Conservation (phyloP, 495 filamentous ascomycete genomes). For the Penicillium soppii region DNA sequence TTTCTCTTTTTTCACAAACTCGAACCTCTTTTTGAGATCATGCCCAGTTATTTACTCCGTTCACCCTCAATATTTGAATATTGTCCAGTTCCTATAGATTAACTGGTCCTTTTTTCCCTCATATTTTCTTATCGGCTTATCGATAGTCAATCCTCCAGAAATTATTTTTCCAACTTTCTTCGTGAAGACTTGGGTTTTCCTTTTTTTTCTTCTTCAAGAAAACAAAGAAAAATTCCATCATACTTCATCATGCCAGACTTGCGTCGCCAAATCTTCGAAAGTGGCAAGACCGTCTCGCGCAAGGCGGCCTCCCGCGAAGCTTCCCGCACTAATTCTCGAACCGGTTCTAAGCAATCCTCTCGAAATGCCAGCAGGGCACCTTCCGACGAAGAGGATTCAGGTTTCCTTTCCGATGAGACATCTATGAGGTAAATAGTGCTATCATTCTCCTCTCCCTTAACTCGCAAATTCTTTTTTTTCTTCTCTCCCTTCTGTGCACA, state of each 20-base stretch:
- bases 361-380: conserved; percentile 54
- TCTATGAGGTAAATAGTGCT: conserved; percentile 63
- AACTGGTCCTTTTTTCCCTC: conserved; percentile 6
- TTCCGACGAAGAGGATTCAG: conserved; percentile 78
- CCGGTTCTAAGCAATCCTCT: conserved; percentile 58
- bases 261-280: conserved; percentile 75
- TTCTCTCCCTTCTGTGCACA: conserved; percentile 14
- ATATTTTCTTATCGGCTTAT: conserved; percentile 2
- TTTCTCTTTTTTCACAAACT: background rate
- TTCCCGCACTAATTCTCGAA: conserved; percentile 63
- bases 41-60: conserved; percentile 3
- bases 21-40: background rate
- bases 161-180: background rate
- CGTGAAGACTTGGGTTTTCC: background rate
- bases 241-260: conserved; percentile 57
- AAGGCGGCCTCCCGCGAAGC: conserved; percentile 76
- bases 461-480: conserved; percentile 9
- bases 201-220: conserved; percentile 10
- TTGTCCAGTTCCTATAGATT: conserved; percentile 31
- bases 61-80: conserved; percentile 16
- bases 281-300: conserved; percentile 87
- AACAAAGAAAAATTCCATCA: too few relatives aligned
- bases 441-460: conserved; percentile 1
- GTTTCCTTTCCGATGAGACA: conserved; percentile 65
- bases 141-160: background rate